Base-by-base conservation (phyloP, 106 monocot genomes). In the Dendrobium nobile region DNA sequence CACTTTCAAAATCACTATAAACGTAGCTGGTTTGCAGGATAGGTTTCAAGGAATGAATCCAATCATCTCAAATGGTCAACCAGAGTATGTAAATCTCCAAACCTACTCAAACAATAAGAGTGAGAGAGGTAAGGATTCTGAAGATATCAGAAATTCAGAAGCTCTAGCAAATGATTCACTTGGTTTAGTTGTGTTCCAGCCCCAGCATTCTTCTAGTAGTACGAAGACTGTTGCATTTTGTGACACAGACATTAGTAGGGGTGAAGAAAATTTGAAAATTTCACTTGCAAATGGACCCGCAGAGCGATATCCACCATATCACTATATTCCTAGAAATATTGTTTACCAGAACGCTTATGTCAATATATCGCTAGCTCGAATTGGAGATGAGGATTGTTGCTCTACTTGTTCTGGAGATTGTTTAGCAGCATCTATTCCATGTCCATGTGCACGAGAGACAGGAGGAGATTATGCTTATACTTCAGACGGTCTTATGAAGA, bases 361-460 rank as follows among this genome's bases (percentile, higher is more conserved):
- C 22, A 88, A 81, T 47, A 80, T 97, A 75, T 94, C 92, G 18
- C 92, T 97, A 78, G 97, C 92, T 51, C 78, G 97, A 77, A 92
- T 97, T 41, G 97, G 94, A 41, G 94, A 97, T 85, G 97, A 97
- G 72, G 80, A 90, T 58, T 97, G 89, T 58, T 97, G 97, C 77
- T 73, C 90, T 13, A 89, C 87, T 75, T 97, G 97, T 79, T 86
- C 84, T 59, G 89, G 87, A 10, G 84, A 94, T 82, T 97, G 97
- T 79, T 82, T 97, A 56, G 84, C 78, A 82, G 81, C 83, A 44
- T 78, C 90, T 20, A 81, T 92, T 75, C 88, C 90, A 11, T 97
- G 97, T 84, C 86, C 90, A 20, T 94, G 97, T 88, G 92, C 97
- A 78, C 64, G 86, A 44, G 92, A 97, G 82, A 94, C 97, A 18